A percentile compares a stretch with the other conserved stretches of the same genome.
These are phyloP conservation scores for Colletotrichum salicis DNA, from an alignment of 2,329 filamentous ascomycete genomes.

Conservation along the genomic window DNA sequence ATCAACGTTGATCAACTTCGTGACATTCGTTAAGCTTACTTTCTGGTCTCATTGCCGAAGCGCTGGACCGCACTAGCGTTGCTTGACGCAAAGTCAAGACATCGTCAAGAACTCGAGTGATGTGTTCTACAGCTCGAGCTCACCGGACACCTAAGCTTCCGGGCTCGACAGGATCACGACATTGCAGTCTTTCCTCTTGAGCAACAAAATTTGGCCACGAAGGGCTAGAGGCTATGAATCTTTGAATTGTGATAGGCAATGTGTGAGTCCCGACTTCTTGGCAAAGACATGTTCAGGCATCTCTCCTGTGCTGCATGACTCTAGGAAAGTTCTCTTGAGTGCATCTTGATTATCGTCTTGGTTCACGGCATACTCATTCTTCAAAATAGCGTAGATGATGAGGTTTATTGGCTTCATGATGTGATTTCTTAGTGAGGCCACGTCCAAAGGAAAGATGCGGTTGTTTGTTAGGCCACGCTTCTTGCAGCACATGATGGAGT, in stretches of 20 bases:
- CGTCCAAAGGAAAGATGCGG: neutral
- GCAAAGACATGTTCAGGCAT: neutral
- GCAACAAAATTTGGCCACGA: neutral
- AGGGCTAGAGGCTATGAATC: neutral
- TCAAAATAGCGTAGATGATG: neutral
- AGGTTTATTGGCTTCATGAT: conserved; percentile 8
- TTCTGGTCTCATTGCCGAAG: neutral
- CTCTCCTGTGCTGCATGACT: neutral
- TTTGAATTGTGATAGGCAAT: neutral
- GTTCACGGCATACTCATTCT: neutral
- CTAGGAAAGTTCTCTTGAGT: neutral
- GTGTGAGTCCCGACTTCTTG: neutral
- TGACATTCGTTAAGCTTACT: too few species aligned
- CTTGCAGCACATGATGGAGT: neutral
- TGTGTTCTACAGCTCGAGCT: neutral
- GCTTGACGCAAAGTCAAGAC: neutral
- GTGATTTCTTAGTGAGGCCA: neutral
- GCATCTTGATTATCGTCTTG: neutral
- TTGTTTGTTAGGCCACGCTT: neutral
- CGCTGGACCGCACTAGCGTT: neutral
- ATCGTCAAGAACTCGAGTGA: neutral
- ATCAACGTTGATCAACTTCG: neutral
- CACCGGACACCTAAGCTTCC: neutral
- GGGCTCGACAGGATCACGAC: neutral
- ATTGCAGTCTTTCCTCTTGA: neutral